Evolutionary conservation across 352 stramenopile species (phyloP).

Genomic region (Phytopythium ostracodes): DNA sequence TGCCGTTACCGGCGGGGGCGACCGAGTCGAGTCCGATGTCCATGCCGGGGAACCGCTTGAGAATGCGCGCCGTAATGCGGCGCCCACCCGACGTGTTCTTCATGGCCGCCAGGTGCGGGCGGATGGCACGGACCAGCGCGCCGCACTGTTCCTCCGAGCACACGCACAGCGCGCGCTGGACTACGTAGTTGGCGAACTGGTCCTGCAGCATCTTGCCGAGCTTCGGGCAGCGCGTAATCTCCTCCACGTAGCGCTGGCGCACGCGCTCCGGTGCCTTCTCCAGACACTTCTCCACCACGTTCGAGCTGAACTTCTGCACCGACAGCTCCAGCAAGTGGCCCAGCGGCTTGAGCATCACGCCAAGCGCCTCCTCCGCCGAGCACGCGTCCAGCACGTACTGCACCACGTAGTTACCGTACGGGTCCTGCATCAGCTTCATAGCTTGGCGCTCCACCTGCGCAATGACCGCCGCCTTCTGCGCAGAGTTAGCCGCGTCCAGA

Average conservation of each 20-base stretch:
- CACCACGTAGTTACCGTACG: constrained; percentile 91
- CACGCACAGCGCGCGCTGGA: constrained; percentile 95
- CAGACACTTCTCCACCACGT: constrained; percentile 99
- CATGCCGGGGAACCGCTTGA: constrained; percentile 96
- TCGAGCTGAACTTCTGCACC: constrained; percentile 99
- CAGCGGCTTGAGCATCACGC: constrained; percentile 78
- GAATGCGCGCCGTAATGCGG: constrained; percentile 94
- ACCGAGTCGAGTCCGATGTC: constrained; percentile 56
- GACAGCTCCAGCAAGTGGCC: constrained; percentile 94
- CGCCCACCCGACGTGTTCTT: constrained; percentile 94
- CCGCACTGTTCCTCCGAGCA: constrained; percentile 93
- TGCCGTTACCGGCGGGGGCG: constrained; percentile 16
- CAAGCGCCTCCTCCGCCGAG: constrained; percentile 71
- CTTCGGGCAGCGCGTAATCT: constrained; percentile 72
- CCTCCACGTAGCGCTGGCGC: constrained; percentile 69
- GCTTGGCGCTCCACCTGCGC: constrained; percentile 94
- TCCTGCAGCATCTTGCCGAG: constrained; percentile 96
- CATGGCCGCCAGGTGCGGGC: constrained; percentile 92
- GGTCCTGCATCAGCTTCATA: constrained; percentile 94
- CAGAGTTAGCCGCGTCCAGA: constrained; percentile 89
- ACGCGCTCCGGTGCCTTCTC: constrained; percentile 88
- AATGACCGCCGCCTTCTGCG: constrained; percentile 89
- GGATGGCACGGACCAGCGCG: constrained; percentile 93
- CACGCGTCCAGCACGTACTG: constrained; percentile 91
- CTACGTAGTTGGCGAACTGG: constrained; percentile 99